A percentile compares a stretch with the other conserved stretches of the same genome.
These are phyloP conservation scores for Trichoderma lentiforme DNA, from an alignment of 2,329 filamentous ascomycete species.

Conservation along the genomic window DNA sequence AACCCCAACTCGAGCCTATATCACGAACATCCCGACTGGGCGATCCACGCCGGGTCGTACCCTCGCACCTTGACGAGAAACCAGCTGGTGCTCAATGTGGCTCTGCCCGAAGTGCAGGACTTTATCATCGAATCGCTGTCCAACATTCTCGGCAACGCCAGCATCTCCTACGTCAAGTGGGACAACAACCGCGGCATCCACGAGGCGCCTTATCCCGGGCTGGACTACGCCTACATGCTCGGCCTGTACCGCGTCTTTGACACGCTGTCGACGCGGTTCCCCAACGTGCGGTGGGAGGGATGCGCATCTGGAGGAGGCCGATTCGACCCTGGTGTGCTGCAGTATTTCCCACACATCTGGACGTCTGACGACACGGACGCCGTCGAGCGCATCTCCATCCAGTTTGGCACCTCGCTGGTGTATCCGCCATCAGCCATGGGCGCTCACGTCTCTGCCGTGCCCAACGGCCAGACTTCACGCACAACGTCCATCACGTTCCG, in stretches of 20 bases:
- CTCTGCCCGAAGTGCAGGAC: conserved; percentile 58
- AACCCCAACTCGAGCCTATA: conserved; percentile 61
- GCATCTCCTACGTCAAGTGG: conserved; percentile 64
- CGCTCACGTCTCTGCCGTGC: conserved; percentile 60
- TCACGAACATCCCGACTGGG: conserved; percentile 61
- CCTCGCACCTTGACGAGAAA: conserved; percentile 53
- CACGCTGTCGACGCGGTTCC: conserved; percentile 56
- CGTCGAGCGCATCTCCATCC: conserved; percentile 57
- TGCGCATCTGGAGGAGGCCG: conserved; percentile 63
- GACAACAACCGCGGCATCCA: conserved; percentile 65
- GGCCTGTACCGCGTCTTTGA: conserved; percentile 62
- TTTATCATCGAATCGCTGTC: conserved; percentile 57
- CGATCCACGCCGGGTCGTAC: conserved; percentile 54
- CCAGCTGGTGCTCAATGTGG: conserved; percentile 61
- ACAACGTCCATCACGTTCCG: conserved; percentile 57
- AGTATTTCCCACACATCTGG: conserved; percentile 66
- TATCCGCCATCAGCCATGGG: conserved; percentile 64
- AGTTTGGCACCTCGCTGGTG: conserved; percentile 60
- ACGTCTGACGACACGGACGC: conserved; percentile 64
- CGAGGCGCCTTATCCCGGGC: conserved; percentile 52
- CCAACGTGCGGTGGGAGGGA: conserved; percentile 62
- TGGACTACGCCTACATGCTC: conserved; percentile 58
- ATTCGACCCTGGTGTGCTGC: conserved; percentile 60
- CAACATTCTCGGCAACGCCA: conserved; percentile 49
- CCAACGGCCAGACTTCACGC: conserved; percentile 55